Percentiles rank a stretch among this genome's conserved stretches.
These are phyloP conservation scores for Globisporangium megalacanthum DNA, from an alignment of 352 stramenopile species.

Conservation along the genomic window DNA sequence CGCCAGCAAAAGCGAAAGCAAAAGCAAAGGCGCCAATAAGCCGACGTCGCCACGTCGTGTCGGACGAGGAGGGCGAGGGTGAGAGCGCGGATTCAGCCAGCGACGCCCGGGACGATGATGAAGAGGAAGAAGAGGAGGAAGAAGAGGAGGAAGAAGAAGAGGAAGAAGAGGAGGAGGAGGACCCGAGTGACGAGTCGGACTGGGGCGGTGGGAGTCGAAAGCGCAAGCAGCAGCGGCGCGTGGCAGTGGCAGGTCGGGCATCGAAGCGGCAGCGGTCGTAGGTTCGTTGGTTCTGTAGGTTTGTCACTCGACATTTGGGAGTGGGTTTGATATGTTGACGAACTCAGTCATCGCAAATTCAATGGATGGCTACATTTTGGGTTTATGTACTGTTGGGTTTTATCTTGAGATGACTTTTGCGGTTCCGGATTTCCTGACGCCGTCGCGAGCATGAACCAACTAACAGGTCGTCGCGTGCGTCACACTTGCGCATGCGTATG, in stretches of 20 bases:
- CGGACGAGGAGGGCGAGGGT: conserved; percentile 44
- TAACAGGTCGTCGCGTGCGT: no score
- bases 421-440: no score
- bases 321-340: no score
- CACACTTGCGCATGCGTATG: no score
- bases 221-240: conserved; percentile 19
- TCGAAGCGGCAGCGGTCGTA: conserved; percentile 23
- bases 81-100: conserved; percentile 39
- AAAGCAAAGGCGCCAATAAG: conserved; percentile 11
- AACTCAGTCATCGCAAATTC: no score
- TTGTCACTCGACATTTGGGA: no score
- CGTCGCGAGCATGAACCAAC: no score
- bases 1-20: conserved; percentile 6
- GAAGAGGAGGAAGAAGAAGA: conserved; percentile 31
- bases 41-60: conserved; percentile 14
- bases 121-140: conserved; percentile 45
- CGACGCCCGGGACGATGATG: conserved; percentile 51
- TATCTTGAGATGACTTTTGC: no score
- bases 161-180: conserved; percentile 22
- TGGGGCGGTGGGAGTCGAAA: conserved; percentile 30
- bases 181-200: conserved; percentile 30
- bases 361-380: no score
- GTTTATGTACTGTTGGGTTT: no score
- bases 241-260: conserved; percentile 3
- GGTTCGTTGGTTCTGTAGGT: not conserved